Percentiles rank a stretch among this genome's conserved stretches.
phyloP scores from a whole-genome alignment of 768 basidiomycete species.

The Naematelia aurantialba region DNA sequence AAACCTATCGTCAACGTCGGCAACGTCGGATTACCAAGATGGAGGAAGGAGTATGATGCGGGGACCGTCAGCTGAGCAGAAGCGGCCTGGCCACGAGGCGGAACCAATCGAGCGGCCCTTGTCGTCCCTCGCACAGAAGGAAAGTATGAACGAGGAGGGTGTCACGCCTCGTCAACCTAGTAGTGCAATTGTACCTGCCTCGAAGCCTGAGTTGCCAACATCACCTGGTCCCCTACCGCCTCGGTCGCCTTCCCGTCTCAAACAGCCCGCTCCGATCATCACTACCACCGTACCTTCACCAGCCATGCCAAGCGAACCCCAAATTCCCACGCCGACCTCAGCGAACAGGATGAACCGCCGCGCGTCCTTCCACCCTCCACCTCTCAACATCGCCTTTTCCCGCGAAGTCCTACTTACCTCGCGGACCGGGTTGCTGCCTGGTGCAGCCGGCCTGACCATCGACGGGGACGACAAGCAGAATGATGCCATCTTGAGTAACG shows the following conservation, averaged over 20 bases:
- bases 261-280: conserved; percentile 24
- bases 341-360: conserved; percentile 59
- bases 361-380: conserved; percentile 53
- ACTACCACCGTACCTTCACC: conserved; percentile 29
- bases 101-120: not conserved
- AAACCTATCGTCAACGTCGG: not conserved
- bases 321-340: conserved; percentile 18
- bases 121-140: not conserved
- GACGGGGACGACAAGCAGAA: conserved; percentile 62
- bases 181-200: not conserved
- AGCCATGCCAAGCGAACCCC: conserved; percentile 9
- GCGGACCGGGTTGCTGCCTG: conserved; percentile 35
- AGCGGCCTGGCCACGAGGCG: not conserved
- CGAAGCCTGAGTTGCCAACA: not conserved
- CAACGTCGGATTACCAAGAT: not conserved
- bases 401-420: conserved; percentile 46
- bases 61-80: not conserved
- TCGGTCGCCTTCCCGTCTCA: conserved; percentile 53
- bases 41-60: not conserved
- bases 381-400: conserved; percentile 47
- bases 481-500: conserved; percentile 78
- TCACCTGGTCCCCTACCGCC: not conserved
- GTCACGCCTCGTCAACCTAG: not conserved
- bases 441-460: conserved; percentile 56
- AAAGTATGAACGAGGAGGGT: not conserved